These are phyloP conservation scores for Tetragonia tetragonoides DNA, from an alignment of 148 eudicot species.

Conservation along the genomic window DNA sequence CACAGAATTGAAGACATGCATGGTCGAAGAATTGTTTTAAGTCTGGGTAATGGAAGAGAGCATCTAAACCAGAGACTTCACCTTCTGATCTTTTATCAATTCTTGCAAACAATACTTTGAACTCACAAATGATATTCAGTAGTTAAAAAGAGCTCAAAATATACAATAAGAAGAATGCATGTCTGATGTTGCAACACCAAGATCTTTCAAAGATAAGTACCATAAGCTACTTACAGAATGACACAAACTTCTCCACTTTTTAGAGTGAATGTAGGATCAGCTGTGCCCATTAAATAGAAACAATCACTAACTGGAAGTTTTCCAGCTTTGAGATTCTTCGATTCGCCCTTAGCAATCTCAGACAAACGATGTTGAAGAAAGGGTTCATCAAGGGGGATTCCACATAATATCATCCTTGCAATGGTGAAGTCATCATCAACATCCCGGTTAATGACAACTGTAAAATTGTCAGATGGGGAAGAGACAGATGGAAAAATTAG, in stretches of 20 bases:
- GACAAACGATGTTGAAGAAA: constrained; percentile 49
- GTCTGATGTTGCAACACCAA: neutral
- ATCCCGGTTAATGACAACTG: constrained; percentile 60
- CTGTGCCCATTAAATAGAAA: constrained; percentile 84
- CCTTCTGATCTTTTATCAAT: neutral
- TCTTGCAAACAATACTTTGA: neutral
- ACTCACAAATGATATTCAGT: neutral
- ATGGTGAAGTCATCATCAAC: constrained; percentile 38
- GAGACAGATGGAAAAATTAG: neutral
- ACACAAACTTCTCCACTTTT: constrained; percentile 73
- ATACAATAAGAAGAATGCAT: neutral
- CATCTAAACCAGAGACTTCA: neutral
- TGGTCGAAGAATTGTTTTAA: neutral
- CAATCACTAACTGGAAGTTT: constrained; percentile 61
- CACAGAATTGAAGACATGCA: neutral
- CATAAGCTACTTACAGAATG: constrained; percentile 49
- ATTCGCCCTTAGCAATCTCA: constrained; percentile 39
- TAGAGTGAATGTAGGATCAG: constrained; percentile 69
- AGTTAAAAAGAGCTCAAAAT: neutral
- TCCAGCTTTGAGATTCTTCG: constrained; percentile 55
- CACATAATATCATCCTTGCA: constrained; percentile 61
- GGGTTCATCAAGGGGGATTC: constrained; percentile 81
- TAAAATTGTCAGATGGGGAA: constrained; percentile 9
- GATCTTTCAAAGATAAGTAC: neutral
- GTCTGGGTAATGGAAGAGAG: neutral